Base-by-base conservation (phyloP, 495 filamentous ascomycete species). In the Trichoderma virens region DNA sequence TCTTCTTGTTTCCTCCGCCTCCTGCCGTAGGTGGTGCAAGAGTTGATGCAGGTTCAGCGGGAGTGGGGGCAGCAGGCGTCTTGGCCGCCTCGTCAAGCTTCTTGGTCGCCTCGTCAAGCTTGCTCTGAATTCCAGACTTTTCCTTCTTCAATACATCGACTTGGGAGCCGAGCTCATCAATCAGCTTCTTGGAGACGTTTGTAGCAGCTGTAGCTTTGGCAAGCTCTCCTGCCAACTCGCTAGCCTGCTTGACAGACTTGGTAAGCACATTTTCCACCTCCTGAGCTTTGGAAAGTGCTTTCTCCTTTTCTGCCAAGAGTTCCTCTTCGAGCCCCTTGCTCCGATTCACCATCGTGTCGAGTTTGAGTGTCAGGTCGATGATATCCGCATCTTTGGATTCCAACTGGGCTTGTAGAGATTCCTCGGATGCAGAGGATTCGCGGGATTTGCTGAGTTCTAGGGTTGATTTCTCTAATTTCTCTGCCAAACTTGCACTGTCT, bases 1-100 rank as follows among this genome's bases (percentile, higher is more conserved):
- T 90, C 59, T 90, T 94, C 71, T 90, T 96, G 79, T 92, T 94
- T 73, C 88, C 91, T 23, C 75, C 74, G 5, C 70, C 75, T n/a
- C 69, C 67, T 0, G 71, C 27, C 13, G 70, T 54, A 25, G 76
- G 67, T 60, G 23, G 34, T 41, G 43, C 18, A 23, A 20, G 43
- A 23, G 43, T 3, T 47, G 18, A 18, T 47, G 51, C 8, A 23
- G 51, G 51, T 28, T 14, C 23, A 4, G 51, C 23, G 28, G 51
- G 51, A 27, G 51, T 8, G 5, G 27, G 35, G 20, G 27, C 32
- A 30, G 30, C n/a, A 34, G 25, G 66, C 47, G 0, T 65, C 59
- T 1, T 69, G 27, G 16, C 70, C 41, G 8, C 68, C 38, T 4
- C n/a, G 30, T 79, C 67, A 2, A 80, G 63, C 51, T 78, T 68